Evolutionary conservation across 306 rosid genomes (phyloP), one percentile per base, ranked within the genome.

Genomic region (Gastrolobium bilobum): DNA sequence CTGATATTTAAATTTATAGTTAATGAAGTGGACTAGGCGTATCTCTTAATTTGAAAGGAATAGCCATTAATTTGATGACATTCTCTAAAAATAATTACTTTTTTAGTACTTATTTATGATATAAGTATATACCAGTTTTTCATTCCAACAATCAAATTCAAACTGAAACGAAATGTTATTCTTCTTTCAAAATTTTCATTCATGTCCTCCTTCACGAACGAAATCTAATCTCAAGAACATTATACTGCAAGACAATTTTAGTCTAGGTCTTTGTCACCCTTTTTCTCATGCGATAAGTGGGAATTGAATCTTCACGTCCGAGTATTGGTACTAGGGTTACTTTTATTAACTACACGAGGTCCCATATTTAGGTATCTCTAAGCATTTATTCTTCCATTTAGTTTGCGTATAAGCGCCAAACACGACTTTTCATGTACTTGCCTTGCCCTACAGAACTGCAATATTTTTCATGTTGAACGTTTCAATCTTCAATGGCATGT

Each of bases 401-500:
- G 31, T 33, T 8, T n/a, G 72, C 7, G 31, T 52, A 48, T 7
- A 42, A 65, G 48, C 64, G 71, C 54, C 80, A 76, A 29, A 48
- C 29, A 52, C 30, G 68, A 51, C 68, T 53, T 20, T 20, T 68
- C 9, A 8, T 34, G 14, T 3, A 8, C 39, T 38, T 76, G n/a
- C 34, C 39, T 38, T 76, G n/a, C 34, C 29, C 4, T 1, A 26
- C 15, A 52, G 38, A 52, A 11, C 56, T 30, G 10, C 54, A 56
- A 38, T 10, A 30, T 30, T 58, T 58, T 58, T 13, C 8, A 57
- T 4, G 1, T 31, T 59, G 15, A 74, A 74, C 31, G 30, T 59
- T 44, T 59, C 37, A 73, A 56, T 59, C 6, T 57, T 74, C 69
- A 58, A 34, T 47, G 3, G 1, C 78, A 73, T 73, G 66, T 54